Evolutionary conservation across 148 eudicot genomes (phyloP).

Genomic region (Polygonum aviculare): DNA sequence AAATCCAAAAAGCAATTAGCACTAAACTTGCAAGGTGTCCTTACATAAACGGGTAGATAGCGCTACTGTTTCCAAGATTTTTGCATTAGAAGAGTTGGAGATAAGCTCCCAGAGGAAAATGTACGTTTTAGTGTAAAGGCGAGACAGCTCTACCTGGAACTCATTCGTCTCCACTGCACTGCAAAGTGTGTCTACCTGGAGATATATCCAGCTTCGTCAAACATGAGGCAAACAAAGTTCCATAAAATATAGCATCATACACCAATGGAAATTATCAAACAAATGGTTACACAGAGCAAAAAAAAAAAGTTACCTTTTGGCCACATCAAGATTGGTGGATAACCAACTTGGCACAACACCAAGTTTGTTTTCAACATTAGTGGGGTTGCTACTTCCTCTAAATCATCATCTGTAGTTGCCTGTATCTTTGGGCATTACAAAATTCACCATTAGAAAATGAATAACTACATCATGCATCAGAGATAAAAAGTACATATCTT

Average conservation of each 20-base stretch:
- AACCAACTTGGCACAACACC: conserved; percentile 85
- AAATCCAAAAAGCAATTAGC: no score
- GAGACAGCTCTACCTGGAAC: conserved; percentile 98
- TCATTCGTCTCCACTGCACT: conserved; percentile 79
- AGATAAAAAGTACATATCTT: neutral
- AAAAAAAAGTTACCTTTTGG: conserved; percentile 47
- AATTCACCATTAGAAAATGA: no score
- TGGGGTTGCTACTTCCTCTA: conserved; percentile 64
- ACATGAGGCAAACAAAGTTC: neutral
- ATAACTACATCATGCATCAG: neutral
- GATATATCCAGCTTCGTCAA: conserved; percentile 86
- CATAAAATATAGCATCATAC: neutral
- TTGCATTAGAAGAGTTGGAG: no score
- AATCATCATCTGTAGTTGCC: conserved; percentile 65
- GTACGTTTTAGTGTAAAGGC: no score
- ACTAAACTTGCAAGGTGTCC: no score
- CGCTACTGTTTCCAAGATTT: no score
- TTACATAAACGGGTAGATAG: no score
- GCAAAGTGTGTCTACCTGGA: conserved; percentile 75
- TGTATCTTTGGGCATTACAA: conserved; percentile 66
- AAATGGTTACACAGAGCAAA: neutral
- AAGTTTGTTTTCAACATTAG: conserved; percentile 81
- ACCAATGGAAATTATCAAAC: neutral
- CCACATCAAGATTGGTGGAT: conserved; percentile 91
- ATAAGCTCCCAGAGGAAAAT: no score